These are phyloP conservation scores for Neurospora africana DNA, from an alignment of 495 filamentous ascomycete genomes.

Conservation along the genomic window DNA sequence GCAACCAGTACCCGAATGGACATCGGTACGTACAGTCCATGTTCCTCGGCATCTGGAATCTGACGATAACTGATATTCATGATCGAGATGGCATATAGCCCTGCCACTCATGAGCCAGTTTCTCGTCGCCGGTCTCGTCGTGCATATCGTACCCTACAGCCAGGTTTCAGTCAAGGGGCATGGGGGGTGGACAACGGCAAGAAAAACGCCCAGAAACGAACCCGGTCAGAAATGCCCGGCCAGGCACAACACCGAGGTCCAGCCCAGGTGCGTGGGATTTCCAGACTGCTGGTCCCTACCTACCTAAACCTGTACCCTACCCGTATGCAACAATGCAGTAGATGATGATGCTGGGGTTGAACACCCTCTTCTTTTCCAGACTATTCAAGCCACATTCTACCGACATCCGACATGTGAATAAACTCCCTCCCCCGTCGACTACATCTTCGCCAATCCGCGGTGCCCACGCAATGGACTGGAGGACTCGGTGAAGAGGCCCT, in stretches of 20 bases:
- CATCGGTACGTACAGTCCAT: background rate
- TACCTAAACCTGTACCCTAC: background rate
- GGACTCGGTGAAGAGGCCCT: constrained; percentile 2
- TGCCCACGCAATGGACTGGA: constrained; percentile 6
- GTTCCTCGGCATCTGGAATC: too few species aligned
- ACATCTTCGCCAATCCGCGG: constrained; percentile 8
- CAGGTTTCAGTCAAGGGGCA: background rate
- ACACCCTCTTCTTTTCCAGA: background rate
- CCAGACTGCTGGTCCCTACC: background rate
- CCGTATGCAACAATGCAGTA: background rate
- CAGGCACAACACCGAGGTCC: background rate
- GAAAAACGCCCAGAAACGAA: background rate
- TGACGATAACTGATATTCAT: background rate
- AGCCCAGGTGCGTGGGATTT: background rate
- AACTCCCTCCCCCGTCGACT: background rate
- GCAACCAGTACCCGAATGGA: background rate
- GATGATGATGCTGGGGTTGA: background rate
- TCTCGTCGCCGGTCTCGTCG: background rate
- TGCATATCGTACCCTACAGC: background rate
- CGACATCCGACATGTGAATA: background rate
- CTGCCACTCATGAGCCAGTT: background rate
- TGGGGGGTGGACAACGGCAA: background rate
- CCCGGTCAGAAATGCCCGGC: background rate
- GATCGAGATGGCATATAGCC: background rate
- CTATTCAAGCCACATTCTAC: background rate